A percentile compares a stretch with the other conserved stretches of the same genome.
phyloP scores from a whole-genome alignment of 2,329 filamentous ascomycete species.

The Pseudogymnoascus destructans region DNA sequence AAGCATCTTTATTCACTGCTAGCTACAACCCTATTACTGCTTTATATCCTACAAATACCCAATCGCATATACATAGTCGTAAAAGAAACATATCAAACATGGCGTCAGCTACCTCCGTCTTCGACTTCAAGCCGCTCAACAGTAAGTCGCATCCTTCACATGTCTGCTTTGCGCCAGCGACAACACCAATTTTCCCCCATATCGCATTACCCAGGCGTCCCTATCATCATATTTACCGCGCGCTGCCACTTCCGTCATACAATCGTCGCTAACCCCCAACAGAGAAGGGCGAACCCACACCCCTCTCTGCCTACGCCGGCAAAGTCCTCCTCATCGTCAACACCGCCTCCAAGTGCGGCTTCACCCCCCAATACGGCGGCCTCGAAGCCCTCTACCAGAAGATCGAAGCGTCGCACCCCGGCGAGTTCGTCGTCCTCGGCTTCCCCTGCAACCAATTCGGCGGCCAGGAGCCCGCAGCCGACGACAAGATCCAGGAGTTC shows the following conservation, averaged over 20 bases:
- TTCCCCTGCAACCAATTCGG: constrained; percentile 99
- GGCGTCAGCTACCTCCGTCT: constrained; percentile 60
- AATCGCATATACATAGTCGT: neutral
- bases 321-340: constrained; percentile 96
- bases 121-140: constrained; percentile 73
- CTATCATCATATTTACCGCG: neutral
- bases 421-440: constrained; percentile 76
- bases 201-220: neutral
- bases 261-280: constrained; percentile 17
- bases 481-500: constrained; percentile 70
- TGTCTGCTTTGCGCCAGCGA: neutral
- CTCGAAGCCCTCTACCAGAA: constrained; percentile 84
- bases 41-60: neutral
- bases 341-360: constrained; percentile 96
- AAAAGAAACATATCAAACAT: constrained; percentile 30
- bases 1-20: neutral
- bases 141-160: constrained; percentile 39
- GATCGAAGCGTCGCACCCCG: constrained; percentile 53
- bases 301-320: constrained; percentile 61
- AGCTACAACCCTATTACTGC: neutral
- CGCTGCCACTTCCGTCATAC: constrained; percentile 7
- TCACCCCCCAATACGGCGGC: constrained; percentile 87
- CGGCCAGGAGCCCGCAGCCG: constrained; percentile 70
- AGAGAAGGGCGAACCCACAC: constrained; percentile 63
- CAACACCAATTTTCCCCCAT: neutral